Percentiles rank a stretch among this genome's conserved stretches.
These are phyloP conservation scores for Mycosphaerella arachidis DNA, from an alignment of 2,329 filamentous ascomycete genomes.

Conservation along the genomic window DNA sequence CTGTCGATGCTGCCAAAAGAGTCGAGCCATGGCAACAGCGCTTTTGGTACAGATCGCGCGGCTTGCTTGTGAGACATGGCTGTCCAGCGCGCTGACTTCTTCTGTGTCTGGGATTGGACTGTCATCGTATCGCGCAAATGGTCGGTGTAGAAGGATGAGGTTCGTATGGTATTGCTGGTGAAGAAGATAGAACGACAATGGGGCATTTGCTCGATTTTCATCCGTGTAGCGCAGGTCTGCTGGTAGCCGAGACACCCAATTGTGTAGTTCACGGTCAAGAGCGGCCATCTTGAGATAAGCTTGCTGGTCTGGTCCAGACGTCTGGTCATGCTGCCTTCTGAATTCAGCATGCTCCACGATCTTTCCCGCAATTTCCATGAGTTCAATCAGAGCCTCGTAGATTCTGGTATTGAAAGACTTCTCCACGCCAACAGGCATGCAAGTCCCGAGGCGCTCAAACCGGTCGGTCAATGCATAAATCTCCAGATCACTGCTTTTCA, in stretches of 20 bases:
- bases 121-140: constrained; percentile 26
- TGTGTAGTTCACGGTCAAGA: constrained; percentile 24
- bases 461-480: constrained; percentile 23
- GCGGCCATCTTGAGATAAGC: constrained; percentile 26
- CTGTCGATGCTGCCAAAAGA: constrained; percentile 26
- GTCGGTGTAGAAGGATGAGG: constrained; percentile 24
- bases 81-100: constrained; percentile 22
- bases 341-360: constrained; percentile 26
- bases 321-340: constrained; percentile 12
- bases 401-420: constrained; percentile 25
- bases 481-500: constrained; percentile 26
- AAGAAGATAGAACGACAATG: constrained; percentile 23
- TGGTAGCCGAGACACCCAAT: constrained; percentile 21
- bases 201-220: constrained; percentile 21
- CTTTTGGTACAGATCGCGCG: constrained; percentile 26
- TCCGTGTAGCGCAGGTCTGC: constrained; percentile 24
- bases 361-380: constrained; percentile 28
- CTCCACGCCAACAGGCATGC: constrained; percentile 20
- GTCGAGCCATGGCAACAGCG: constrained; percentile 21
- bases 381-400: constrained; percentile 26
- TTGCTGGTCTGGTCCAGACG: constrained; percentile 20
- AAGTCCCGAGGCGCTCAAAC: constrained; percentile 25
- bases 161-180: constrained; percentile 27
- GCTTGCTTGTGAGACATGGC: constrained; percentile 24
- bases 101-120: constrained; percentile 9